These are phyloP conservation scores for Cubamyces lactineus DNA, from an alignment of 768 basidiomycete species.

Conservation along the genomic window DNA sequence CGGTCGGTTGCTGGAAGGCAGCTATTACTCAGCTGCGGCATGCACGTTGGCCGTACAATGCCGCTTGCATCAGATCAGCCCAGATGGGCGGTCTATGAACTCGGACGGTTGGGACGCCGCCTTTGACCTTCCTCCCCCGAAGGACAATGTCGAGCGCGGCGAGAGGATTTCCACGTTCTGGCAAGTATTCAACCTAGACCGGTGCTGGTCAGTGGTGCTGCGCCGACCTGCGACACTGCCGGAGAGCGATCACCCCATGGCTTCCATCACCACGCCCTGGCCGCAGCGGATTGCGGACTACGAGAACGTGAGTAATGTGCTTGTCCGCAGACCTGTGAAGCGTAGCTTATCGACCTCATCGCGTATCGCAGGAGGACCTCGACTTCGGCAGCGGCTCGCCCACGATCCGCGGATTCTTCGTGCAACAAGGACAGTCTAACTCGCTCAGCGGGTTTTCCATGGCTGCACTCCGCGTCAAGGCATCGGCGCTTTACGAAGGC, in stretches of 20 bases:
- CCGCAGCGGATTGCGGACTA: slow-evolving; percentile 75
- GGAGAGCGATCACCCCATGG: slow-evolving; percentile 59
- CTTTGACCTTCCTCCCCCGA: slow-evolving; percentile 59
- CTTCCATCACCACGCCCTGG: slow-evolving; percentile 75
- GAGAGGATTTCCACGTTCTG: slow-evolving; percentile 79
- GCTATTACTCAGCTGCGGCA: slow-evolving; percentile 76
- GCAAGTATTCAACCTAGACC: slow-evolving; percentile 82
- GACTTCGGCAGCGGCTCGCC: slow-evolving; percentile 54
- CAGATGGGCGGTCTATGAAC: slow-evolving; percentile 37
- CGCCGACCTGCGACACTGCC: slow-evolving; percentile 68
- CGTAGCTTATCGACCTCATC: slow-evolving; percentile 4
- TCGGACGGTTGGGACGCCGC: slow-evolving; percentile 34
- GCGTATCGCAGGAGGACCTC: slow-evolving; percentile 57
- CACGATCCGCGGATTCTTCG: slow-evolving; percentile 65
- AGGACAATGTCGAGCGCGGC: slow-evolving; percentile 62
- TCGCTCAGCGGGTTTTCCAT: slow-evolving; percentile 59
- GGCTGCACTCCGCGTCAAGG: slow-evolving; percentile 70
- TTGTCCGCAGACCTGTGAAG: slow-evolving; percentile 5
- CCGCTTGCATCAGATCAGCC: slow-evolving; percentile 57
- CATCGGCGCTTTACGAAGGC: slow-evolving; percentile 73
- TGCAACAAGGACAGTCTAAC: slow-evolving; percentile 51
- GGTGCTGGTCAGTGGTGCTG: slow-evolving; percentile 78
- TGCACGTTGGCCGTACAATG: slow-evolving; percentile 74
- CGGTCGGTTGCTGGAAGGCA: slow-evolving; percentile 77
- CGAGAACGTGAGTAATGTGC: slow-evolving; percentile 54